These are phyloP conservation scores for Candida frijolesensis DNA, from an alignment of 1,139 yeast genomes.

Conservation along the genomic window DNA sequence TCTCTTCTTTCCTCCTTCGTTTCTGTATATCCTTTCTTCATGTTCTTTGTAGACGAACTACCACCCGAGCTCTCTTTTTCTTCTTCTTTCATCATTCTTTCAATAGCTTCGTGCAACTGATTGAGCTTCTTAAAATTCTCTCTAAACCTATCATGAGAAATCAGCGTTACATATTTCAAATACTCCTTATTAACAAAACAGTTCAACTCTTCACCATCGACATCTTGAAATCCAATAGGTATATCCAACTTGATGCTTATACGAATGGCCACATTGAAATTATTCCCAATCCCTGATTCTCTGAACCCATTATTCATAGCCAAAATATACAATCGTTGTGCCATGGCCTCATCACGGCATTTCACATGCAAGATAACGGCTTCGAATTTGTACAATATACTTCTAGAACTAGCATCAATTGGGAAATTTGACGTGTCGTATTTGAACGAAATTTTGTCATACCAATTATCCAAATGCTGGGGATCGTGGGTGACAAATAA, in stretches of 20 bases:
- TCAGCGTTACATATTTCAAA: conserved; percentile 46
- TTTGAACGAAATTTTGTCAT: conserved; percentile 32
- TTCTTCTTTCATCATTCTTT: conserved; percentile 21
- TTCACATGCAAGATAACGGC: conserved; percentile 84
- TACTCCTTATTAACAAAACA: conserved; percentile 54
- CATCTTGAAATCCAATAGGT: conserved; percentile 61
- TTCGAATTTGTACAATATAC: conserved; percentile 74
- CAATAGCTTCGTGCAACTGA: conserved; percentile 47
- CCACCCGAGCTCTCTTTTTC: not conserved
- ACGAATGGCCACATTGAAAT: conserved; percentile 76
- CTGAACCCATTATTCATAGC: conserved; percentile 88
- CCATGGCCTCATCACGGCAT: conserved; percentile 62
- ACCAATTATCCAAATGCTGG: conserved; percentile 54
- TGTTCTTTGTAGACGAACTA: not conserved
- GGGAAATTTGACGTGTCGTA: conserved; percentile 16
- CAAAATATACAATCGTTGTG: conserved; percentile 61
- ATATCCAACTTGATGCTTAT: conserved; percentile 70
- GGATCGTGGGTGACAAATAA: conserved; percentile 76
- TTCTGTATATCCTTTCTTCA: conserved; percentile 18
- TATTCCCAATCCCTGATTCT: conserved; percentile 83
- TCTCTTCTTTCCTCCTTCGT: conserved; percentile 58
- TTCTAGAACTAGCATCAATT: conserved; percentile 39
- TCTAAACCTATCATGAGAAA: conserved; percentile 59
- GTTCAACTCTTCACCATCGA: conserved; percentile 29
- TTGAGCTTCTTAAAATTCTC: conserved; percentile 63